Evolutionary conservation across 2,329 filamentous ascomycete species (phyloP), one percentile per base, ranked within the genome.

Genomic region (Colletotrichum sublineola): DNA sequence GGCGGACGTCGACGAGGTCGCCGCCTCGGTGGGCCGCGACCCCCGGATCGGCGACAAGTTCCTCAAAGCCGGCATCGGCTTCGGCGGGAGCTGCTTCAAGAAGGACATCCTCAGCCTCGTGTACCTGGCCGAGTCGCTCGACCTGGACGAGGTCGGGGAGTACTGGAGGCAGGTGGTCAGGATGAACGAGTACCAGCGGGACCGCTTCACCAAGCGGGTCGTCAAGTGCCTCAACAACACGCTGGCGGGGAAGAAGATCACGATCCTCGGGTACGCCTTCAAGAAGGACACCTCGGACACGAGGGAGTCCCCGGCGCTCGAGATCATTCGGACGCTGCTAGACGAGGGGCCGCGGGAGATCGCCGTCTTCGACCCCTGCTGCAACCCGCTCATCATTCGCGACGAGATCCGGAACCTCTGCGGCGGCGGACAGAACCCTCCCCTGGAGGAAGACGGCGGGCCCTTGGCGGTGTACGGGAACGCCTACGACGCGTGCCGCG

Each of bases 221-320:
- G 88, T 94, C 76, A 85, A 85, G 74, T 88, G 88, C 67, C 85
- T 95, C 65, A 91, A 93, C 81, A 91, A 91, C 79, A 93, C 91
- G 9, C 83, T 94, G 8, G 85, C 86, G 1, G 88, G 88, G 69
- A 94, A 94, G 84, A 94, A 93, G 81, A 83, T 95, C 18, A 87
- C 91, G 1, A 84, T 95, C 1, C 86, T 95, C 5, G 93, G 93
- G 3, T 95, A 92, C 76, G 91, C 93, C 11, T 95, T 93, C 84
- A 95, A 95, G 85, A 93, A 93, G 82, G 88, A 94, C 79, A 95
- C 93, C 0, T 89, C 88, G 18, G 93, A 95, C 78, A 93, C 91
- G 6, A 87, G 93, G 50, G 93, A 94, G 79, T 90, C 89, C 48
- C 89, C 91, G 0, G 90, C 92, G 0, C 85, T 93, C 46, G 90